phyloP scores from a whole-genome alignment of 106 monocot genomes.

The Dendrobium nobile region DNA sequence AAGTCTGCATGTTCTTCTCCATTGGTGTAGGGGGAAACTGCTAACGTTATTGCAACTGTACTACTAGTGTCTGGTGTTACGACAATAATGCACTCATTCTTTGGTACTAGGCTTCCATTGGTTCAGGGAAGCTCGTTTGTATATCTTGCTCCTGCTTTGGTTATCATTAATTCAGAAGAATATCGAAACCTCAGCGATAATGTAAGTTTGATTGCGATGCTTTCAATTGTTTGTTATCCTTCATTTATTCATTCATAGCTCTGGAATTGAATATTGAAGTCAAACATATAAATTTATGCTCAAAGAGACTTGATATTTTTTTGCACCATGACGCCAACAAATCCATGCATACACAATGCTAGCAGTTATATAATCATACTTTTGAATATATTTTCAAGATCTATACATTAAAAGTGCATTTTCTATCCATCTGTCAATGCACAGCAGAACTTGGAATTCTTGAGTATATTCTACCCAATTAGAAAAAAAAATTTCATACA shows the following conservation, averaged over 20 bases:
- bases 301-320: neutral
- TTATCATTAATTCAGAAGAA: slow-evolving; percentile 86
- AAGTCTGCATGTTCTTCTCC: slow-evolving; percentile 8
- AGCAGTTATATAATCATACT: neutral
- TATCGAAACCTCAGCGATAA: slow-evolving; percentile 95
- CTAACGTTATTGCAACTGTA: slow-evolving; percentile 92
- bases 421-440: neutral
- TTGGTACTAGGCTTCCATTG: slow-evolving; percentile 89
- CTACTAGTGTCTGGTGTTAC: slow-evolving; percentile 85
- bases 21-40: slow-evolving; percentile 72
- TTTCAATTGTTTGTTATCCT: neutral
- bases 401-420: neutral
- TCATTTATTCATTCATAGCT: neutral
- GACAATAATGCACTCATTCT: slow-evolving; percentile 77
- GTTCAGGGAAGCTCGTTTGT: slow-evolving; percentile 99
- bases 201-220: slow-evolving; percentile 40
- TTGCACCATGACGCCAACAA: neutral
- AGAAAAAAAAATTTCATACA: neutral
- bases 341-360: neutral
- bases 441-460: neutral
- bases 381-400: neutral
- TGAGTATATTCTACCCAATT: neutral
- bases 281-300: neutral
- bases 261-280: neutral
- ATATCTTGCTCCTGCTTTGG: slow-evolving; percentile 88